Evolutionary conservation across 768 basidiomycete genomes (phyloP).

Genomic region (Hygrophoropsis aurantiaca): DNA sequence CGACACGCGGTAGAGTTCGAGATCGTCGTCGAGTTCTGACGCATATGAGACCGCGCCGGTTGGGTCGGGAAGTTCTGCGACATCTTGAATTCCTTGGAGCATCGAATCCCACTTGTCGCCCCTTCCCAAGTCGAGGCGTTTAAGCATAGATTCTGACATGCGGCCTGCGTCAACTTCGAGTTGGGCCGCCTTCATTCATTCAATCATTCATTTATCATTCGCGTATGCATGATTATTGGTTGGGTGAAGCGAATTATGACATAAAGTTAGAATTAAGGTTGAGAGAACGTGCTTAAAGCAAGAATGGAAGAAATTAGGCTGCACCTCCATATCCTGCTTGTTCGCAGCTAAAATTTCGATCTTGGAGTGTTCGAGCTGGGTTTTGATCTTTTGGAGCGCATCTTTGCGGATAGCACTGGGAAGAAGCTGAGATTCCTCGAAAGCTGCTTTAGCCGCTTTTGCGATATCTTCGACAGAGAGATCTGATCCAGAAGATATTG

Average conservation of each 20-base stretch:
- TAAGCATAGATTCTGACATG: slow-evolving; percentile 82
- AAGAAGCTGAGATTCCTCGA: slow-evolving; percentile 84
- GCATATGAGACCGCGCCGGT: slow-evolving; percentile 88
- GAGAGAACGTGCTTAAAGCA: neutral
- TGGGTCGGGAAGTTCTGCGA: slow-evolving; percentile 83
- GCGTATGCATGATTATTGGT: no score
- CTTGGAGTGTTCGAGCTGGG: slow-evolving; percentile 63
- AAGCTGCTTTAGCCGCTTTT: slow-evolving; percentile 75
- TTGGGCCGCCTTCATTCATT: slow-evolving; percentile 60
- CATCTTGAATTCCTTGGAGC: slow-evolving; percentile 87
- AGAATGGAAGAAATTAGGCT: slow-evolving; percentile 10
- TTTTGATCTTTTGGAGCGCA: slow-evolving; percentile 70
- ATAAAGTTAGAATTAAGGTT: neutral
- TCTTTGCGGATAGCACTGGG: slow-evolving; percentile 57
- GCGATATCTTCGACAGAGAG: slow-evolving; percentile 61
- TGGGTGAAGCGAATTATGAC: slow-evolving; percentile 1
- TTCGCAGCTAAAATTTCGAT: slow-evolving; percentile 79
- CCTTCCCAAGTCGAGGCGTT: slow-evolving; percentile 75
- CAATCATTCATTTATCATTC: neutral
- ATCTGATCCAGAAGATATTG: slow-evolving; percentile 9
- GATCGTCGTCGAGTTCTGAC: slow-evolving; percentile 78
- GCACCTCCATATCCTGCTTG: slow-evolving; percentile 72
- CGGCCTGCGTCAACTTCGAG: slow-evolving; percentile 77
- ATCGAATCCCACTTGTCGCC: slow-evolving; percentile 94
- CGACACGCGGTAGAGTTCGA: slow-evolving; percentile 91